Evolutionary conservation across 2,329 filamentous ascomycete genomes (phyloP).

Genomic region (Pseudogymnoascus sp.): DNA sequence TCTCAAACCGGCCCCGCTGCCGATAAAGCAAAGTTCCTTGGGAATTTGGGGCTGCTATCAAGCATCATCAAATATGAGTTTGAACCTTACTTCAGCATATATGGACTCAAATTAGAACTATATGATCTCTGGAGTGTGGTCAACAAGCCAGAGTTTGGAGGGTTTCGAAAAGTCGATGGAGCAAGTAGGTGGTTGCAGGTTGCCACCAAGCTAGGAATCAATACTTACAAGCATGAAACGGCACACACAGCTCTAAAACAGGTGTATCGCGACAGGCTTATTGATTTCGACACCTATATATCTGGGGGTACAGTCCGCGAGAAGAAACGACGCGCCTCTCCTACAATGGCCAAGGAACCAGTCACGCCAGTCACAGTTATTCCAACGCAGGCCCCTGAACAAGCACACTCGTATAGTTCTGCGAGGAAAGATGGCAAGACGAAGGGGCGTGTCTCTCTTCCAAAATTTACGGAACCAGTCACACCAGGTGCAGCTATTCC

Average conservation of each 20-base stretch:
- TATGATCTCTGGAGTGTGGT: slow-evolving; percentile 26
- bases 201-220: slow-evolving; percentile 14
- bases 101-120: slow-evolving; percentile 20
- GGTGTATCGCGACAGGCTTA: not conserved
- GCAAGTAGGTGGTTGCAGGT: slow-evolving; percentile 22
- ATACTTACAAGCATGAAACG: not conserved
- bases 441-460: not conserved
- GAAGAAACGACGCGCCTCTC: slow-evolving; percentile 16
- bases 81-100: slow-evolving; percentile 21
- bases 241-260: not conserved
- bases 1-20: not conserved
- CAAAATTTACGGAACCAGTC: not conserved
- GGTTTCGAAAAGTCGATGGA: slow-evolving; percentile 19
- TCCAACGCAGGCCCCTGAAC: not conserved
- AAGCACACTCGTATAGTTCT: not conserved
- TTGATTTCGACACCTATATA: not conserved
- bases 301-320: slow-evolving; percentile 13
- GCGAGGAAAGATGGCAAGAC: not conserved
- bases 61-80: slow-evolving; percentile 13
- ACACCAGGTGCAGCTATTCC: not conserved
- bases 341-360: slow-evolving; percentile 18
- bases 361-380: not conserved
- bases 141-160: slow-evolving; percentile 21
- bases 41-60: slow-evolving; percentile 16
- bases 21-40: slow-evolving; percentile 18